Percentiles rank a stretch among this genome's conserved stretches.
phyloP scores from a whole-genome alignment of 2,329 filamentous ascomycete species.

The Orbilia oligospora region DNA sequence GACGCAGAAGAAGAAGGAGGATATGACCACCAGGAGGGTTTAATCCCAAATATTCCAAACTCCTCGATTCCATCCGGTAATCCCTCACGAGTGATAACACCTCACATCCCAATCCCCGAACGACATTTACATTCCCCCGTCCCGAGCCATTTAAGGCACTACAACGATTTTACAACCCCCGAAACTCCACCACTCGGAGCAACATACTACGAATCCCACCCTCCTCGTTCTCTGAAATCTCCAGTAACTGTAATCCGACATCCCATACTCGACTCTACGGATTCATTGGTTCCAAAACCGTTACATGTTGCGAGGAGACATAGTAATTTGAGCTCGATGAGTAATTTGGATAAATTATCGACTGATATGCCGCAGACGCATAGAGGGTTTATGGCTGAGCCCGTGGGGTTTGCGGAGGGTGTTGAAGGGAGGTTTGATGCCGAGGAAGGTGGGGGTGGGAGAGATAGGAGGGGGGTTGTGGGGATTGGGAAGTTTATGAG shows the following conservation, averaged over 20 bases:
- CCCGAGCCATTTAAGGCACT: slow-evolving; percentile 25
- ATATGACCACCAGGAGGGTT: slow-evolving; percentile 12
- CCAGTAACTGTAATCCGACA: slow-evolving; percentile 46
- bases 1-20: slow-evolving; percentile 1
- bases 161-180: slow-evolving; percentile 28
- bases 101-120: slow-evolving; percentile 30
- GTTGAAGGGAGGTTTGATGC: slow-evolving; percentile 46
- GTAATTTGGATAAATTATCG: slow-evolving; percentile 33
- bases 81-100: too few relatives aligned
- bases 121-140: slow-evolving; percentile 20
- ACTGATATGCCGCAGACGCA: slow-evolving; percentile 57
- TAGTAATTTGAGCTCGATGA: slow-evolving; percentile 16
- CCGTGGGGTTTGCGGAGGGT: slow-evolving; percentile 47
- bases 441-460: neutral
- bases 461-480: slow-evolving; percentile 20
- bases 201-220: slow-evolving; percentile 45
- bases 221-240: slow-evolving; percentile 36
- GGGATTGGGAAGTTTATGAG: slow-evolving; percentile 51
- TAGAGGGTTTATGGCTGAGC: slow-evolving; percentile 53
- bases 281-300: slow-evolving; percentile 29
- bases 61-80: slow-evolving; percentile 27
- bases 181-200: slow-evolving; percentile 43
- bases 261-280: slow-evolving; percentile 27
- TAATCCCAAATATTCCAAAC: slow-evolving; percentile 15
- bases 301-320: slow-evolving; percentile 10